Evolutionary conservation across 495 filamentous ascomycete genomes (phyloP), one percentile per base, ranked within the genome.

Genomic region (Penicillium canariense): DNA sequence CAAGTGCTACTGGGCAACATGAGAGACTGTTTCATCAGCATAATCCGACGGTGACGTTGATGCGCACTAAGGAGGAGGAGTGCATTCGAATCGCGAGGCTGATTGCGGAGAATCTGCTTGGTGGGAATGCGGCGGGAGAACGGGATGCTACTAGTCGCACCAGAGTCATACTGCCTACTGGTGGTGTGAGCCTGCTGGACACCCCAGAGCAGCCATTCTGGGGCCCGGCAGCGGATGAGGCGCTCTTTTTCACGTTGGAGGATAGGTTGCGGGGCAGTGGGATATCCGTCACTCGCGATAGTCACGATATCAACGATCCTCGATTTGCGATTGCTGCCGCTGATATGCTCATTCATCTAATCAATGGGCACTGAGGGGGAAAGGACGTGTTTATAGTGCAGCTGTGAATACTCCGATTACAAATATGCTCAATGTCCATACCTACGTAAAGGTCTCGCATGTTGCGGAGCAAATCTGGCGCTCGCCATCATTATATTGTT

Each of bases 41-140:
- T 61, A 88, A 88, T 61, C 72, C 82, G 1, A 76, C 72, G 0
- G 83, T 89, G 17, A 88, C 87, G 2, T 56, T 90, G 7, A 78
- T 88, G 75, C 55, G 87, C 43, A 84, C 84, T 5, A 79, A 70
- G 2, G 50, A 45, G 18, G 71, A 81, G 22, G 86, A 90, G 62
- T 80, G 75, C 53, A 52, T 44, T 10, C 43, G 72, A 17, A 70
- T 89, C 27, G 86, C 77, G 9, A 59, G 52, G 35, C 76, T 78
- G 38, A 79, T 88, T 28, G 77, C 73, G 4, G 58, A 66, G 34
- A 85, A 82, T 55, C 50, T 89, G 43, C 70, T 36, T 6, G 31
- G 32, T 43, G 39, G 30, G 48, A 31, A 23, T 10, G 15, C 38
- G 1, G 31, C 17, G 5, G 59, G 55, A 59, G 58, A 0, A 66